These are phyloP conservation scores for Centella asiatica DNA, from an alignment of 129 eudicot genomes.

Conservation along the genomic window DNA sequence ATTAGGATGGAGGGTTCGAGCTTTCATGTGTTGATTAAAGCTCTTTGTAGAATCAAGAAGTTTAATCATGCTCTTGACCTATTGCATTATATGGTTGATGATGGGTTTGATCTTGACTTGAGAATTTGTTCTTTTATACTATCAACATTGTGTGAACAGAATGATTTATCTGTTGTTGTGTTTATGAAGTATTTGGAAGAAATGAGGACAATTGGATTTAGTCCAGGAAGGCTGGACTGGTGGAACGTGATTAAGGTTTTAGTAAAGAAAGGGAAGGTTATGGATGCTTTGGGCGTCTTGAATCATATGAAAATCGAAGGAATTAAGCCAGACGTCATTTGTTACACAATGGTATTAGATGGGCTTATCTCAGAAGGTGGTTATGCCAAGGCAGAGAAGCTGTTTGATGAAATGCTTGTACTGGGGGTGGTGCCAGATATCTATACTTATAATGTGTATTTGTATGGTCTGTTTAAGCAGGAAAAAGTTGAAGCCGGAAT, in stretches of 20 bases:
- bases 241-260: constrained; percentile 49
- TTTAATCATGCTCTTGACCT: constrained; percentile 41
- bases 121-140: constrained; percentile 42
- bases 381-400: constrained; percentile 42
- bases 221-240: constrained; percentile 41
- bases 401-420: constrained; percentile 87
- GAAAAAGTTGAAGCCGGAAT: constrained; percentile 46
- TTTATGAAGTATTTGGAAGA: constrained; percentile 39
- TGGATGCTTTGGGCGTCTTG: constrained; percentile 41
- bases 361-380: constrained; percentile 39
- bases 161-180: constrained; percentile 22
- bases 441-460: constrained; percentile 49
- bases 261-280: constrained; percentile 34
- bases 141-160: constrained; percentile 29
- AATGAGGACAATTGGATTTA: constrained; percentile 50
- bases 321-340: constrained; percentile 38
- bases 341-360: constrained; percentile 51
- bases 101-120: constrained; percentile 40
- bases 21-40: constrained; percentile 42
- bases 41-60: constrained; percentile 48
- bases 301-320: constrained; percentile 48
- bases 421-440: constrained; percentile 76
- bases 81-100: constrained; percentile 40
- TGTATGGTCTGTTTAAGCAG: constrained; percentile 57
- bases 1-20: constrained; percentile 52